Base-by-base conservation (phyloP, 1,284 basidiomycete genomes). In the Exobasidium cylindrosporum region DNA sequence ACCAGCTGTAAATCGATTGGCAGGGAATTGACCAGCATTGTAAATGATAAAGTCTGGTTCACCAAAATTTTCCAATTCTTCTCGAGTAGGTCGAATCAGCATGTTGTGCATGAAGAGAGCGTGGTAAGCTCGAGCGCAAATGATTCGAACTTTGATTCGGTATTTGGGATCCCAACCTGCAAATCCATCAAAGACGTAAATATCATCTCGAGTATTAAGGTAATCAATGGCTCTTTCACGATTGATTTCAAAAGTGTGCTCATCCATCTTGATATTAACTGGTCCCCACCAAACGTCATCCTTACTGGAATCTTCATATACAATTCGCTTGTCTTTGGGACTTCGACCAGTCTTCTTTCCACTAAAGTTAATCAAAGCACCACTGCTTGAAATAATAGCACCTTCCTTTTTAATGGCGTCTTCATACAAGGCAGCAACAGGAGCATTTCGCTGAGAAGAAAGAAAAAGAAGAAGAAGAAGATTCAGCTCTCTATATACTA, bases 41-140 rank as follows among this genome's bases (percentile, higher is more conserved):
- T 98, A 98, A 83, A 99, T 97, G 84, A 94, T 97, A 81, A 99
- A 99, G 81, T 99, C 96, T 60, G 96, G 96, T 81, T 97, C 92
- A 80, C 95, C 95, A 81, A 97, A 99, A 81, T 90, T 86, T 72
- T 89, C 88, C 47, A 99, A 87, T 83, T 99, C 94, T 77, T 96
- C 90, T 66, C 89, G 86, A 13, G 94, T 96, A 49, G 96, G 96
- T 60, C 96, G 91, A 83, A 99, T 99, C 63, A 99, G 86, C 96
- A 99, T 97, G 80, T 83, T 83, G 78, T 82, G 74, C 96, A 98
- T 98, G 86, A 99, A 99, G 62, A 99, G 86, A 49, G 96, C 96
- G 83, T 99, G 96, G 84, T 99, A 99, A 56, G 96, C 96, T 72
- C 96, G 88, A 44, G 92, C 92, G 78, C 95, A 97, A 80, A 99